Evolutionary conservation across 2,329 filamentous ascomycete species (phyloP), one percentile per base, ranked within the genome.

Genomic region (Fonsecaea multimorphosa): DNA sequence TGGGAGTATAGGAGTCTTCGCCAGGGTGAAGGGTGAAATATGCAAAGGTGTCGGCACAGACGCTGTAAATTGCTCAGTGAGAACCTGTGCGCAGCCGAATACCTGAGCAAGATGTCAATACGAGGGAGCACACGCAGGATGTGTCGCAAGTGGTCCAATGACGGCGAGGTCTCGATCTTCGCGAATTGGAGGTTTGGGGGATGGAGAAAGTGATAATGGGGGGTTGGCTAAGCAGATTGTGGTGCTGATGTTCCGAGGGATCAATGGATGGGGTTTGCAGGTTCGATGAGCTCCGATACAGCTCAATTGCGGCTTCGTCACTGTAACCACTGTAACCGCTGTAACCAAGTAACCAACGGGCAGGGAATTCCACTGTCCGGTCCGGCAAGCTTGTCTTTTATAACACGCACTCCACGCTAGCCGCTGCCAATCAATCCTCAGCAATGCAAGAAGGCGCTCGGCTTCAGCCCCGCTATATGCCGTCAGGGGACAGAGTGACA

Each of bases 191-290:
- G 51, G 51, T n/a, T 31, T 24, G 14, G 31, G 22, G n/a, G 38
- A 40, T 40, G 38, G 38, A n/a, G 38, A 40, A 40, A 40, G 8
- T 31, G 29, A 52, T 6, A 52, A 27, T n/a, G 19, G 22, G 31
- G 27, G 27, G 51, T n/a, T 54, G 27, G 14, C 44, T 49, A 54
- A 54, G 51, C 51, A 54, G 51, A 22, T 54, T 55, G 12, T 55
- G 29, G 52, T 32, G 52, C 52, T 55, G 52, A 36, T 55, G 29
- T 19, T 55, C 16, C 16, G 32, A 55, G 55, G 55, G 34, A 58
- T 54, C 29, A 44, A 58, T 58, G 32, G 55, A 58, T 58, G 56
- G 56, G n/a, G n/a, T n/a, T n/a, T n/a, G n/a, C n/a, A n/a, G n/a
- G 56, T 31, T 58, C 36, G 56, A 46, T 38, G 19, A 49, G 56